Base-by-base conservation (phyloP, 1,139 yeast genomes). In the Yamadazyma buinensis region DNA sequence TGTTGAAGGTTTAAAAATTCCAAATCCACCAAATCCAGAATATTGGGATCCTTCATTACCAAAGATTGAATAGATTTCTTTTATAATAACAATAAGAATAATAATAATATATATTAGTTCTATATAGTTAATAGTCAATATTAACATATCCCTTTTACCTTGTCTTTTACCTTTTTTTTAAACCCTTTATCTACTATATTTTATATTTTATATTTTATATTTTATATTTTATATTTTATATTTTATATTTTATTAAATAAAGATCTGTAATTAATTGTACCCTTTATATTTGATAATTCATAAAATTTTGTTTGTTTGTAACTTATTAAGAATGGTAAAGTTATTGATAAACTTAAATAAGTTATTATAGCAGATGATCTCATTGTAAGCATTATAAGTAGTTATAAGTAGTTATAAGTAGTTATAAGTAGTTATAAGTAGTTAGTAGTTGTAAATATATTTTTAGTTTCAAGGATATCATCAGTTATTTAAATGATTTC, bases 261-360 rank as follows among this genome's bases (percentile, higher is more conserved):
- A 24, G 67, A 51, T 41, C 75, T 56, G 27, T 65, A 52, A 37
- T 58, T 64, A 20, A 61, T 54, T 24, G 61, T 57, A 2, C 72
- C 73, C 40, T 66, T 67, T 6, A 44, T 21, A 4, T 39, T 29
- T n/a, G 30, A 39, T 12, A 42, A 43, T 10, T 39, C 42, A 21
- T 44, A 31, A 17, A 17, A 17, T 17, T 17, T 7, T 8, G 42
- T 36, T 40, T 69, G 75, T 41, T 59, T 64, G 44, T 68, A 69
- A 7, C 73, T 66, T 38, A 66, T 64, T 29, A 61, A 43, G 38
- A 69, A 69, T 5, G 75, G 75, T 29, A 63, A 43, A 10, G 72
- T 65, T 26, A 70, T 54, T 6, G 72, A 64, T 7, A 65, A 36
- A 3, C 69, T 63, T 46, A 69, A 61, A 48, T 69, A 69, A 22